Evolutionary conservation across 2,329 filamentous ascomycete species (phyloP), one percentile per base, ranked within the genome.

Genomic region (Ophiostoma montium): DNA sequence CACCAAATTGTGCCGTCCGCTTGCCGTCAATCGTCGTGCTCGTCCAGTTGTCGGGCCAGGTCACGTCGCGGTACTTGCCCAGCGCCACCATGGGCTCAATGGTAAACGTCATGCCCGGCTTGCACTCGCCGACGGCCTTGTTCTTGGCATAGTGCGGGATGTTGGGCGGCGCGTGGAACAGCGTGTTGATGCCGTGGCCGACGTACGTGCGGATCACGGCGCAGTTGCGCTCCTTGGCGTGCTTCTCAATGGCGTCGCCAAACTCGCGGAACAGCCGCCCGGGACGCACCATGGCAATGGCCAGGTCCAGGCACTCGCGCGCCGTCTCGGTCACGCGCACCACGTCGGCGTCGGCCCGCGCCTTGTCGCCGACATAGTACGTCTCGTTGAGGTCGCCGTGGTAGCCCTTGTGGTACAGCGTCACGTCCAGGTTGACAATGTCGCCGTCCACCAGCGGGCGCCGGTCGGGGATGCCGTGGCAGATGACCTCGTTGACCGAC

Each of bases 11-110:
- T 10, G 92, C 92, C 15, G 89, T 95, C 62, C 78, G 73, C 65
- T 84, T 85, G 46, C 92, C 92, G 63, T 98, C 92, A 50, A 82
- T 77, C 0, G 92, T 98, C 5, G 86, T 86, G 65, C 88, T 95
- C 1, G 92, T 98, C 92, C 92, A 98, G 70, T 96, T 87, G 63
- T 98, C 92, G 0, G 92, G 92, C 92, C 92, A 98, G 0, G 88
- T 96, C 63, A 92, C 84, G 62, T 98, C 92, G 54, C 80, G 80
- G 66, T 95, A 86, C 53, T 86, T 89, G 51, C 92, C 92, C 49
- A 95, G 66, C 36, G 87, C 88, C 62, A 98, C 89, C 92, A 98
- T 98, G 15, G 92, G 92, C 69, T 98, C 92, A 53, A 98, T 98
- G 0, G 92, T 98, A 61, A 98, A 98, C 55, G 88, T 95, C 88